Conservation (phyloP, 768 basidiomycete species). For the Boletus sensibilis region DNA sequence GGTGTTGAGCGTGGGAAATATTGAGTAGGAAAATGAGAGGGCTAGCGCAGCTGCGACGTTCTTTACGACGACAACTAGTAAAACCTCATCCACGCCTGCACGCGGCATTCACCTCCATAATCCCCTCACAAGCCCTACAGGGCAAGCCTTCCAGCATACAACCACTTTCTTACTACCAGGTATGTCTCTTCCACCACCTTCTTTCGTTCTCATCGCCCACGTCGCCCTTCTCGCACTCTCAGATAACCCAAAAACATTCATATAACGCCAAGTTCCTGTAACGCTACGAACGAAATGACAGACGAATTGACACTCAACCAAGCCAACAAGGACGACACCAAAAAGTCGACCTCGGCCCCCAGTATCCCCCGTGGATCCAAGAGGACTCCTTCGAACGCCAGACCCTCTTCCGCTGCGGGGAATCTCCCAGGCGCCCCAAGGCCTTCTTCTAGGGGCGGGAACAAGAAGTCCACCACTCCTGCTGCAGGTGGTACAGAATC, state of each 20-base stretch:
- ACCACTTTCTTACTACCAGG: constrained; percentile 47
- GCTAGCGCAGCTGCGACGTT: constrained; percentile 9
- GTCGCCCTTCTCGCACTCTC: constrained; percentile 39
- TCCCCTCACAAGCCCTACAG: constrained; percentile 83
- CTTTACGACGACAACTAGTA: constrained; percentile 43
- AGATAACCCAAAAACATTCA: constrained; percentile 42
- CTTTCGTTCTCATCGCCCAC: constrained; percentile 20
- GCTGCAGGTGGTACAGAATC: constrained; percentile 52
- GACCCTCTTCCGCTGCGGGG: constrained; percentile 42
- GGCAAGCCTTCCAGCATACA: constrained; percentile 67
- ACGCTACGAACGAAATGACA: constrained; percentile 85
- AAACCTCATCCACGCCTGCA: constrained; percentile 49
- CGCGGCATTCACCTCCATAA: constrained; percentile 56
- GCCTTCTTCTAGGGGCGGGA: constrained; percentile 66
- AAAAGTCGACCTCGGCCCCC: constrained; percentile 50
- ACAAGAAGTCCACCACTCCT: constrained; percentile 49
- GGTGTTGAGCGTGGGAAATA: constrained; percentile 29
- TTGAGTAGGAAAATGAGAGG: constrained; percentile 15
- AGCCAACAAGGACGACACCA: constrained; percentile 68
- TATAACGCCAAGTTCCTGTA: constrained; percentile 37
- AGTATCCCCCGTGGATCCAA: constrained; percentile 56
- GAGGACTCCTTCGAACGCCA: constrained; percentile 50
- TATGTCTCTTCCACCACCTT: constrained; percentile 25
- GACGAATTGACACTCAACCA: constrained; percentile 60
- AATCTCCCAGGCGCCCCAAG: constrained; percentile 47